Percentiles rank a stretch among this genome's conserved stretches.
Evolutionary conservation across 169 alveolate species (phyloP).

Genomic region (Plasmodium cynomolgi): DNA sequence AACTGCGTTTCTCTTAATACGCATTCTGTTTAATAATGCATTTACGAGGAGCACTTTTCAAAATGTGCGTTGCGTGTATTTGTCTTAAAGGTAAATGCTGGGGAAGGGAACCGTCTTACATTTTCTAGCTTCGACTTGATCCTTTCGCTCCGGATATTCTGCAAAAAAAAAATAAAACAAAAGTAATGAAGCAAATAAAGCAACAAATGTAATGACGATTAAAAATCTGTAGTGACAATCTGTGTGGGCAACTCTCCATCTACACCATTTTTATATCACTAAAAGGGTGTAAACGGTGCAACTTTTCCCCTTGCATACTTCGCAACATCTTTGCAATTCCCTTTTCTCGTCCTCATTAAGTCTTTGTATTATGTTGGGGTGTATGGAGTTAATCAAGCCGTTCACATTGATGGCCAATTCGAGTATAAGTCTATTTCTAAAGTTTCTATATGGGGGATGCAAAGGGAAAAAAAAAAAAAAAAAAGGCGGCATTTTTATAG

Average conservation of each 20-base stretch:
- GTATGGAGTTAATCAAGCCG: conserved; percentile 65
- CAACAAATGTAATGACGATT: not conserved
- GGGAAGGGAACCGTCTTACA: conserved; percentile 15
- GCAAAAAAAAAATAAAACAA: conserved; percentile 1
- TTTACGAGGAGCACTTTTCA: not conserved
- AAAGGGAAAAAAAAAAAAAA: not conserved
- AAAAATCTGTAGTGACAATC: not conserved
- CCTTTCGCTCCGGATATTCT: conserved; percentile 70
- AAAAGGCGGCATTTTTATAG: not conserved
- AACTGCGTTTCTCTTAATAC: not conserved
- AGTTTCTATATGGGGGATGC: conserved; percentile 19
- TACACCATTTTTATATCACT: not conserved
- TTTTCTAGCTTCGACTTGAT: conserved; percentile 58
- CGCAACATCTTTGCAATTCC: conserved; percentile 65
- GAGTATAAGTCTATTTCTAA: conserved; percentile 67
- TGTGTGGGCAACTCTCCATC: not conserved
- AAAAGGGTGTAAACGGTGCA: not conserved
- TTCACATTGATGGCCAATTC: conserved; percentile 74
- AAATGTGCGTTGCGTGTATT: not conserved
- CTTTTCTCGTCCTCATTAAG: conserved; percentile 68
- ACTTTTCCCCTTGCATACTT: conserved; percentile 15
- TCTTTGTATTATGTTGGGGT: conserved; percentile 66
- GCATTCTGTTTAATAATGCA: not conserved
- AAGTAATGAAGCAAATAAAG: not conserved
- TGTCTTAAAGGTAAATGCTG: not conserved